Percentiles rank a stretch among this genome's conserved stretches.
Conservation (phyloP, 2,329 filamentous ascomycete species). For the Coniochaeta pulveracea region DNA sequence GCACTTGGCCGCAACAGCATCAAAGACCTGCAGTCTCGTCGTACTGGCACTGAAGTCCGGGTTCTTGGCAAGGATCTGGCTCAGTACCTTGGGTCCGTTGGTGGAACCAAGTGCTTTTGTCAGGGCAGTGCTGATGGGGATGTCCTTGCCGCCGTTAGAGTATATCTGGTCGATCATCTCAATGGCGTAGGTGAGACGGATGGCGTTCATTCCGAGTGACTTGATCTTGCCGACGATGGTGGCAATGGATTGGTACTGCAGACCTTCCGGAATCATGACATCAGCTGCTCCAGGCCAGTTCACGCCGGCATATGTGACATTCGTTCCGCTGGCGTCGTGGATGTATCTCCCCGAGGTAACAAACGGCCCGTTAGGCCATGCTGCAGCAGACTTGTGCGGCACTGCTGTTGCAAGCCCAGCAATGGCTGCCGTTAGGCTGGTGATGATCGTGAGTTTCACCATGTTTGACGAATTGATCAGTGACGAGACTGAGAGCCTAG, state of each 20-base stretch:
- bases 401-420: constrained; percentile 8
- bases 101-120: constrained; percentile 31
- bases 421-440: constrained; percentile 5
- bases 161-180: constrained; percentile 52
- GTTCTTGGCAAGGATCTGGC: constrained; percentile 43
- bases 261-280: constrained; percentile 53
- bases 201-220: constrained; percentile 48
- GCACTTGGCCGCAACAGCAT: constrained; percentile 49
- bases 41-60: constrained; percentile 41
- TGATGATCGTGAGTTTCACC: constrained; percentile 11
- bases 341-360: constrained; percentile 28
- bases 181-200: constrained; percentile 52
- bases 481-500: too few relatives aligned
- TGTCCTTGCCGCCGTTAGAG: constrained; percentile 32
- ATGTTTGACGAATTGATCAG: too few relatives aligned
- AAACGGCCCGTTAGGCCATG: constrained; percentile 32
- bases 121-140: constrained; percentile 33
- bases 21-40: constrained; percentile 46
- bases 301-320: constrained; percentile 39
- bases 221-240: constrained; percentile 44
- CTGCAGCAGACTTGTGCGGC: constrained; percentile 6
- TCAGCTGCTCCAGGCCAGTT: constrained; percentile 54
- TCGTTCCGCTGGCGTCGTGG: constrained; percentile 26
- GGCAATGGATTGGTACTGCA: constrained; percentile 48
- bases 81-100: constrained; percentile 40